Evolutionary conservation across 2,329 filamentous ascomycete genomes (phyloP), one percentile per base, ranked within the genome.

Genomic region (Tolypocladium pustulatum): DNA sequence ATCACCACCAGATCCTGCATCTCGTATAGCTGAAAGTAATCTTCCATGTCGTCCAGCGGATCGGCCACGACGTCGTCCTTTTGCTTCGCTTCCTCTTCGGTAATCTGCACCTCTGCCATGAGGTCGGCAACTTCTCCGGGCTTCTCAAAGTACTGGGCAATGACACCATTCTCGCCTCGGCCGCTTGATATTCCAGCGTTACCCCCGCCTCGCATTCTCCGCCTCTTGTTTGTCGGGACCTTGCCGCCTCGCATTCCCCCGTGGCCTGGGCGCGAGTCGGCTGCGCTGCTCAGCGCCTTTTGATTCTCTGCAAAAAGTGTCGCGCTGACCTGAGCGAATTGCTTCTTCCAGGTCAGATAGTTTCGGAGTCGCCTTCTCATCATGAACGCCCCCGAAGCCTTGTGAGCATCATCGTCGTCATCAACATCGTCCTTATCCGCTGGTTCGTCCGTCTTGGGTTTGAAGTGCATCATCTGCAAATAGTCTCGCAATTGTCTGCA

Each of bases 401-500:
- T 83, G 57, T 83, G 76, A 38, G 82, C 79, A 9, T 81, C 80
- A 1, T 76, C 75, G 6, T 80, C 75, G 4, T 78, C 73, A 6
- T 73, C 71, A 1, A 76, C 75, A 6, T 80, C 75, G 4, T 78
- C 73, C 7, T 73, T 71, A 7, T 77, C 64, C 2, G 40, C 55
- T 20, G 58, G 56, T 43, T 75, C 73, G 56, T 81, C 77, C 52
- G 67, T 69, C 66, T 71, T 80, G 57, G 85, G 80, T 57, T 82
- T 84, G 34, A 92, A 81, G 68, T 95, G 85, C 91, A 96, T 97
- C 8, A 85, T 91, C 70, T 96, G 89, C 25, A 99, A 76, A 69
- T 93, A 97, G 69, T 97, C 93, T 63, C 91, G 85, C 49, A 99
- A 78, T 66, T 99, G 94, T 17, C 88, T 83, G 68, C 90, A 96